A percentile compares a stretch with the other conserved stretches of the same genome.
Conservation (phyloP, 2,329 filamentous ascomycete genomes). For the Microcyclospora tardicrescens region DNA sequence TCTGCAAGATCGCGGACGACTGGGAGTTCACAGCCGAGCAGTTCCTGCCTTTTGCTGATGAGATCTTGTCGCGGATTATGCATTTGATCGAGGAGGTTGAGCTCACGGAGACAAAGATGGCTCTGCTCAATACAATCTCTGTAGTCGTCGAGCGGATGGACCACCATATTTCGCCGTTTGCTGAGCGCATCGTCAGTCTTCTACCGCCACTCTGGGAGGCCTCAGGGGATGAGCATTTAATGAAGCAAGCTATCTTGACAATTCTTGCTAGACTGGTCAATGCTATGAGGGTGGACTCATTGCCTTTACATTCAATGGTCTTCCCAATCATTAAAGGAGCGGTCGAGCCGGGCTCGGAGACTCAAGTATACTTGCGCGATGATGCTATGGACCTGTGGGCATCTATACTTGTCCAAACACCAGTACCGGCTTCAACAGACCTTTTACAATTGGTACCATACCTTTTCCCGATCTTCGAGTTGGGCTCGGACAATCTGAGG, state of each 20-base stretch:
- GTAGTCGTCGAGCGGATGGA: constrained; percentile 73
- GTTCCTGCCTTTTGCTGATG: constrained; percentile 66
- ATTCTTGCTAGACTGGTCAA: constrained; percentile 75
- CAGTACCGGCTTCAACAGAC: constrained; percentile 29
- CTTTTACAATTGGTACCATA: constrained; percentile 31
- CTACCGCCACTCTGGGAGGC: constrained; percentile 75
- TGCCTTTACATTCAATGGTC: constrained; percentile 66
- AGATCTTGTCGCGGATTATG: constrained; percentile 61
- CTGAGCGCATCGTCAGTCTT: constrained; percentile 68
- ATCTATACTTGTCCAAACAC: constrained; percentile 54
- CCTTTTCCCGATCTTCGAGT: constrained; percentile 35
- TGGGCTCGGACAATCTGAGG: constrained; percentile 36
- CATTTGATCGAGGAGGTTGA: constrained; percentile 67
- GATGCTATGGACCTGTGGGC: constrained; percentile 86
- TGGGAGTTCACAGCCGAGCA: constrained; percentile 63
- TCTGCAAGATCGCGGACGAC: constrained; percentile 69
- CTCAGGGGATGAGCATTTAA: constrained; percentile 74
- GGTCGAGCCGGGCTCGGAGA: constrained; percentile 58
- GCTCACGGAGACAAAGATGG: constrained; percentile 78
- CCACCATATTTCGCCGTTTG: constrained; percentile 51
- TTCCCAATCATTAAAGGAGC: constrained; percentile 72
- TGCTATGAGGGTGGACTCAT: constrained; percentile 66
- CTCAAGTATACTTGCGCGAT: constrained; percentile 73
- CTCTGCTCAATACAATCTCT: constrained; percentile 73
- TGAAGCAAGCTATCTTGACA: constrained; percentile 85